Base-by-base conservation (phyloP, 805 yeast species). In the Zygotorulaspora florentina region DNA sequence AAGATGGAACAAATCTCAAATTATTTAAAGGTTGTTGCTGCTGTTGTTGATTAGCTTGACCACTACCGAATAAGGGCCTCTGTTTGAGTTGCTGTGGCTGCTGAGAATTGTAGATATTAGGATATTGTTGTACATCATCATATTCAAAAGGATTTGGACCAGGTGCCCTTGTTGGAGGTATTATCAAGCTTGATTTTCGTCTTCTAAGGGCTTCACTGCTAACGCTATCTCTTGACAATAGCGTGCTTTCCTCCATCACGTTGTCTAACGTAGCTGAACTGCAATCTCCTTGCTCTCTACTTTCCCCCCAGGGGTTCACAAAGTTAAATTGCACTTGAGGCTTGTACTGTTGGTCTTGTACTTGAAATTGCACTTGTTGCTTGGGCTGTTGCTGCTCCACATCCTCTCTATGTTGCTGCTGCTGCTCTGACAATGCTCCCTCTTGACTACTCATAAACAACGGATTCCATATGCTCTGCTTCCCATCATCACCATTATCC, bases 141-240 rank as follows among this genome's bases (percentile, higher is more conserved):
- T 62, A 69, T 42, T 66, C 64, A 30, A 56, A 62, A 8, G 69
- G 67, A 18, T 62, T 64, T 4, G 76, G 75, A 11, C 69, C 75
- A 2, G 73, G 72, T 0, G 73, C 74, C 52, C 77, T 61, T 2
- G 71, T 57, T 12, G 77, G 77, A 2, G 76, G 76, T 13, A 66
- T 52, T 8, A 72, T 56, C 34, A 68, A 39, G 29, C 66, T 61
- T 10, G 69, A 65, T 50, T 63, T 65, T 40, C 69, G 51, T 47
- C 68, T 58, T 30, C 60, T 55, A 36, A 41, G 43, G 2, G 47
- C 42, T 13, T 46, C 49, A 29, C 46, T 23, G 26, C 48, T 46
- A 16, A 39, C 42, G 11, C 40, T 44, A 31, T 40, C 41, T 16
- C 40, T 34, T 28, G 44, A 33, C 36, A 44, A 13, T 28, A 42